Conservation (phyloP, 176 grass and related monocot genomes). For the Urochloa ruziziensis region DNA sequence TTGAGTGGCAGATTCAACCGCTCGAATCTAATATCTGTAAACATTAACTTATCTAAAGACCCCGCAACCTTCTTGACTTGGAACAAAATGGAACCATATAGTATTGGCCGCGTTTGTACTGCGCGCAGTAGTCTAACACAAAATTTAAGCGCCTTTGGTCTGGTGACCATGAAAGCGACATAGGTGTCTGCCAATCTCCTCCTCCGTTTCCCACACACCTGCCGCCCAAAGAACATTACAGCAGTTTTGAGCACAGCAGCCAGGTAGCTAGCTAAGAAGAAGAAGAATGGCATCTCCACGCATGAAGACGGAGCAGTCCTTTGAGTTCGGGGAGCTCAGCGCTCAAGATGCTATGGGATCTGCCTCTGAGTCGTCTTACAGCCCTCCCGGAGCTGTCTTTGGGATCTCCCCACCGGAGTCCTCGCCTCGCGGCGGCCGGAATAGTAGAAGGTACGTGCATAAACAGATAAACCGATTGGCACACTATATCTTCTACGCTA, state of each 20-base stretch:
- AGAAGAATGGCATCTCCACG: slow-evolving; percentile 32
- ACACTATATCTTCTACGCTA: neutral
- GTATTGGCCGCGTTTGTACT: slow-evolving; percentile 24
- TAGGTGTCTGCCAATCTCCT: slow-evolving; percentile 11
- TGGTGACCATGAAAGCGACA: slow-evolving; percentile 32
- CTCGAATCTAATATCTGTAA: slow-evolving; percentile 48
- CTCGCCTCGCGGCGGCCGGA: slow-evolving; percentile 34
- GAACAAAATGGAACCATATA: slow-evolving; percentile 37
- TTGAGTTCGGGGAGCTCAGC: slow-evolving; percentile 22
- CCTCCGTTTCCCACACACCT: slow-evolving; percentile 33
- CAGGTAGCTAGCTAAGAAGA: neutral
- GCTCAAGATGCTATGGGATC: slow-evolving; percentile 34
- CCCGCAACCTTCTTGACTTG: slow-evolving; percentile 34
- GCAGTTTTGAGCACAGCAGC: neutral
- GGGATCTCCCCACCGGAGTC: slow-evolving; percentile 28
- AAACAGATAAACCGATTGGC: neutral
- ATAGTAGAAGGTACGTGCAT: slow-evolving; percentile 37
- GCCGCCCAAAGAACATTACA: neutral
- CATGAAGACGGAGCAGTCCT: slow-evolving; percentile 41
- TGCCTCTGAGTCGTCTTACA: slow-evolving; percentile 41
- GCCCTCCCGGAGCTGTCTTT: slow-evolving; percentile 29
- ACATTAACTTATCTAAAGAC: slow-evolving; percentile 54
- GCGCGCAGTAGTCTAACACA: neutral
- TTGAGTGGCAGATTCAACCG: slow-evolving; percentile 6
- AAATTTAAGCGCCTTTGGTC: slow-evolving; percentile 5